Evolutionary conservation across 208 protist genomes (phyloP).

Genomic region (Willaertia magna): DNA sequence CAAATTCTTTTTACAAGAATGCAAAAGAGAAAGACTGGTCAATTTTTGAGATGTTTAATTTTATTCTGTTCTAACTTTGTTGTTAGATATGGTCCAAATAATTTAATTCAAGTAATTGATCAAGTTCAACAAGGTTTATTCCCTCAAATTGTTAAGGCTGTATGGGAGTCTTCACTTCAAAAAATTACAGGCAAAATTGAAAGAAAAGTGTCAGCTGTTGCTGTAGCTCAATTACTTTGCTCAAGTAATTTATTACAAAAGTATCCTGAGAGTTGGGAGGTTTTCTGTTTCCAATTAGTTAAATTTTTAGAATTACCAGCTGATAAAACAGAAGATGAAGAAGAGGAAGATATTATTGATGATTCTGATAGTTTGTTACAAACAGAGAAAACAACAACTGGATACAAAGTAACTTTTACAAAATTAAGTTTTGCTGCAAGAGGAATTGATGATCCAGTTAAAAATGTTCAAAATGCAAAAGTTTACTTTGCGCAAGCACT

Average conservation of each 20-base stretch:
- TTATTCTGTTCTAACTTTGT: conserved; percentile 65
- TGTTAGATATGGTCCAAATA: conserved; percentile 41
- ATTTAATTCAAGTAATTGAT: conserved; percentile 48
- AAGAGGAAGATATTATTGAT: background rate
- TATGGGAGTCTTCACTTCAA: conserved; percentile 61
- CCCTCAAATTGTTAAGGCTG: conserved; percentile 47
- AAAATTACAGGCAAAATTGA: conserved; percentile 59
- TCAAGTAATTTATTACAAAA: background rate
- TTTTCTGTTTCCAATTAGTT: background rate
- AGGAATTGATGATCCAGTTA: background rate
- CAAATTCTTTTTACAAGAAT: conserved; percentile 55
- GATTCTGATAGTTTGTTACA: background rate
- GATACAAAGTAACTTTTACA: background rate
- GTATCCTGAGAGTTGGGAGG: background rate
- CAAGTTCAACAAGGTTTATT: conserved; percentile 55
- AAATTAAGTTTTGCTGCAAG: background rate
- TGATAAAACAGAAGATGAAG: background rate
- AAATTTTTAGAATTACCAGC: background rate
- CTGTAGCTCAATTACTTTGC: conserved; percentile 51
- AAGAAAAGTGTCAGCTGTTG: conserved; percentile 62
- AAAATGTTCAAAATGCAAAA: background rate
- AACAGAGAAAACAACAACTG: background rate
- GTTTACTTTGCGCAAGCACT: background rate
- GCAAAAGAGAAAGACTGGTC: conserved; percentile 50
- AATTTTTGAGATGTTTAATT: conserved; percentile 67